phyloP scores from a whole-genome alignment of 306 rosid genomes.

The Trifolium subterraneum region DNA sequence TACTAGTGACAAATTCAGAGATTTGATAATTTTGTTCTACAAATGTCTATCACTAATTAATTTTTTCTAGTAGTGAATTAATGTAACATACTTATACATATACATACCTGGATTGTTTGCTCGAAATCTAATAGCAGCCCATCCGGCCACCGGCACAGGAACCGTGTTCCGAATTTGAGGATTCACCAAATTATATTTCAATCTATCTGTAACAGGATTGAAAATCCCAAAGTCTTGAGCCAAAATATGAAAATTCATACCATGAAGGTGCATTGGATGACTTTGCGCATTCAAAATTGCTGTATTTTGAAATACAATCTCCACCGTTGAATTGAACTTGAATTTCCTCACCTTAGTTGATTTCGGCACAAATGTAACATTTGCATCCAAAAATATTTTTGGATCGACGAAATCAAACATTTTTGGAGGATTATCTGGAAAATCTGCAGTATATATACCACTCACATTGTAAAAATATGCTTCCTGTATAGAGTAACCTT shows the following conservation, averaged over 20 bases:
- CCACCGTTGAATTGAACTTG: conserved; percentile 62
- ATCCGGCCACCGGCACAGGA: conserved; percentile 58
- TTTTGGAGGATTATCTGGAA: conserved; percentile 54
- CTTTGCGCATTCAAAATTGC: conserved; percentile 40
- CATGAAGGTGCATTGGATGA: conserved; percentile 40
- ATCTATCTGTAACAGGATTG: conserved; percentile 26
- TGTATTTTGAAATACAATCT: conserved; percentile 64
- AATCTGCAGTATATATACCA: conserved; percentile 54
- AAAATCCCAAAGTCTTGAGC: conserved; percentile 49
- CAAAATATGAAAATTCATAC: conserved; percentile 25
- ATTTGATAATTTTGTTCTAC: too few relatives aligned
- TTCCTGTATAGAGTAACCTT: conserved; percentile 55
- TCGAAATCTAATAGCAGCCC: conserved; percentile 61
- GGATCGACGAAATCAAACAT: conserved; percentile 54
- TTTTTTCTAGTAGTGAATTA: not conserved
- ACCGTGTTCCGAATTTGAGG: conserved; percentile 58
- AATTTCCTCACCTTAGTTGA: conserved; percentile 58
- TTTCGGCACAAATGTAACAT: conserved; percentile 49
- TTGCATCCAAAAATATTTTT: not conserved
- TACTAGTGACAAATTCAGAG: not conserved
- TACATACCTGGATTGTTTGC: conserved; percentile 39
- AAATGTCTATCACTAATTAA: not conserved
- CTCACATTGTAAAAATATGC: conserved; percentile 45
- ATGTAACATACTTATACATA: not conserved
- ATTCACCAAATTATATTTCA: conserved; percentile 50